Percentiles rank a stretch among this genome's conserved stretches.
These are phyloP conservation scores for Erodium trifolium DNA, from an alignment of 441 rosid genomes.

Conservation along the genomic window DNA sequence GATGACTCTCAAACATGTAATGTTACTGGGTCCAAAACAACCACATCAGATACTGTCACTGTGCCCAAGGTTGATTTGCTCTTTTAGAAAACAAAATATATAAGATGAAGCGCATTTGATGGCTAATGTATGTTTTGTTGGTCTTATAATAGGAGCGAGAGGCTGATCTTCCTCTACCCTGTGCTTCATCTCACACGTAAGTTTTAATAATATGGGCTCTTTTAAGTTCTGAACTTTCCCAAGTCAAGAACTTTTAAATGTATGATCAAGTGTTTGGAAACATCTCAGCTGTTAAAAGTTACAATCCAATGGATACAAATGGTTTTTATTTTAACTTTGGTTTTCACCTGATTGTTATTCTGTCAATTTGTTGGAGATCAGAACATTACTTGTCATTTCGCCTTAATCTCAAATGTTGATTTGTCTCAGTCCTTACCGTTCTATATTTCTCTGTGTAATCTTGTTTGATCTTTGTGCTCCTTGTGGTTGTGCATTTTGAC, in stretches of 20 bases:
- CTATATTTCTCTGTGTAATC: background rate
- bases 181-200: background rate
- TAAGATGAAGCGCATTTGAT: background rate
- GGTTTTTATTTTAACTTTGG: too few species aligned
- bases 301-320: too few species aligned
- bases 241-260: too few species aligned
- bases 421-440: background rate
- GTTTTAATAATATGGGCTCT: background rate
- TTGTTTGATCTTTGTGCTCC: slow-evolving; percentile 2
- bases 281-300: too few species aligned
- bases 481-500: background rate
- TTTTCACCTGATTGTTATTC: too few species aligned
- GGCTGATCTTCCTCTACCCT: background rate
- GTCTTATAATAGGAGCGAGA: background rate
- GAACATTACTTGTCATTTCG: background rate
- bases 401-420: background rate
- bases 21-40: background rate
- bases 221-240: background rate
- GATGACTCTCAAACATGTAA: background rate
- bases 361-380: background rate
- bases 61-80: slow-evolving; percentile 2
- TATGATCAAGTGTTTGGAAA: background rate
- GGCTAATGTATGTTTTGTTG: background rate
- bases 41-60: background rate
- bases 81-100: background rate